These are phyloP conservation scores for Ocimum tenuiflorum DNA, from an alignment of 257 asterid genomes.

Conservation along the genomic window DNA sequence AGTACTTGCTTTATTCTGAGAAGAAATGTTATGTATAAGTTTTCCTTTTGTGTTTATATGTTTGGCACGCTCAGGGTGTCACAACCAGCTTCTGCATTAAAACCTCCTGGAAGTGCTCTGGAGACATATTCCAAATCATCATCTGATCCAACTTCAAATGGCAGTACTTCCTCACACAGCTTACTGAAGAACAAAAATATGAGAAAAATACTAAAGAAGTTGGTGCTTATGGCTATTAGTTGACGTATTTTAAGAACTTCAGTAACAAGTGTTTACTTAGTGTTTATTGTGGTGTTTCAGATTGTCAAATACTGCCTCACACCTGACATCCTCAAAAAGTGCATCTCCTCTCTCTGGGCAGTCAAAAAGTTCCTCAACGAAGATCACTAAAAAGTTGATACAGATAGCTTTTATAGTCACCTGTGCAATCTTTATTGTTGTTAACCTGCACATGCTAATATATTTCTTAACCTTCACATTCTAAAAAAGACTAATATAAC, in stretches of 20 bases:
- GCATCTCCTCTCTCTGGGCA: conserved; percentile 39
- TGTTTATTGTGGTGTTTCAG: conserved; percentile 37
- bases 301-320: conserved; percentile 22
- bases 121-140: conserved; percentile 31
- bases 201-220: conserved; percentile 54
- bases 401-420: conserved; percentile 11
- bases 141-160: conserved; percentile 33
- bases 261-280: not conserved
- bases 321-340: conserved; percentile 38
- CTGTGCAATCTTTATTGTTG: conserved; percentile 11
- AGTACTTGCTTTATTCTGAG: not conserved
- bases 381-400: conserved; percentile 85
- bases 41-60: conserved; percentile 8
- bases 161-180: conserved; percentile 28
- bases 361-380: conserved; percentile 57
- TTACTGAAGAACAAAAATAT: conserved; percentile 30
- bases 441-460: conserved; percentile 1
- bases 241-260: conserved; percentile 4
- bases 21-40: not conserved
- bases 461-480: not conserved
- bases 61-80: conserved; percentile 36
- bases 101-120: conserved; percentile 34
- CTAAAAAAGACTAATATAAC: conserved; percentile 13
- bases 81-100: conserved; percentile 28
- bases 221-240: conserved; percentile 28